These are phyloP conservation scores for Penicillium occitanis DNA, from an alignment of 2,329 filamentous ascomycete species.

Conservation along the genomic window DNA sequence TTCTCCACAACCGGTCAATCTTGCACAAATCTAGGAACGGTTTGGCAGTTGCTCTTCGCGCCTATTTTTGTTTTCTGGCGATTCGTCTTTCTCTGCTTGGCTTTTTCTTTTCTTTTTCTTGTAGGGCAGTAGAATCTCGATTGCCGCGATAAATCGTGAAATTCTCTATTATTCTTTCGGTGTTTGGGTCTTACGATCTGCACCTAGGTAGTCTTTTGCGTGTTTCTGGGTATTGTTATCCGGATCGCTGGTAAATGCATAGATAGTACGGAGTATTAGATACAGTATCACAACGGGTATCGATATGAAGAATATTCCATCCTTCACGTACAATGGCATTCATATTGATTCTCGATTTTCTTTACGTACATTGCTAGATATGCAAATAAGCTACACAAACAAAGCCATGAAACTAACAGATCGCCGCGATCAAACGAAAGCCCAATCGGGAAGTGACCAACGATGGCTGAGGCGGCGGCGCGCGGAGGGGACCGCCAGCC, in stretches of 20 bases:
- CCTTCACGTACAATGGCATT: not conserved
- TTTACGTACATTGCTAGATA: not conserved
- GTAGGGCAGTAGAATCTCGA: not conserved
- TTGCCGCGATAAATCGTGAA: not conserved
- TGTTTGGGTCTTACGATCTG: not conserved
- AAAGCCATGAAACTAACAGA: constrained; percentile 1
- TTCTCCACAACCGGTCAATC: constrained; percentile 9
- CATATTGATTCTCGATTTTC: not conserved
- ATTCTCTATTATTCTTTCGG: not conserved
- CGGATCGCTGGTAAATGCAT: not conserved
- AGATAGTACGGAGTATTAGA: not conserved
- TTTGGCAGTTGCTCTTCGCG: not conserved
- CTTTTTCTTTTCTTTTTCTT: not conserved
- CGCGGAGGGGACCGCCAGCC: constrained; percentile 17
- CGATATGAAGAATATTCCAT: not conserved
- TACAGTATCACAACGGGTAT: not conserved
- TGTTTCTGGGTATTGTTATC: not conserved
- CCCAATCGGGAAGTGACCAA: constrained; percentile 13
- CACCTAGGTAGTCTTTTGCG: not conserved
- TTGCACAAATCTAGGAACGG: not conserved
- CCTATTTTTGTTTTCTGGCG: not conserved
- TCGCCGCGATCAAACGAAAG: constrained; percentile 2
- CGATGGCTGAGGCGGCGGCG: constrained; percentile 16
- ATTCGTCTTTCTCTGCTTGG: not conserved
- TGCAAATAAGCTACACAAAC: constrained; percentile 3